Base-by-base conservation (phyloP, 495 filamentous ascomycete species). In the Penicillium diatomitis region DNA sequence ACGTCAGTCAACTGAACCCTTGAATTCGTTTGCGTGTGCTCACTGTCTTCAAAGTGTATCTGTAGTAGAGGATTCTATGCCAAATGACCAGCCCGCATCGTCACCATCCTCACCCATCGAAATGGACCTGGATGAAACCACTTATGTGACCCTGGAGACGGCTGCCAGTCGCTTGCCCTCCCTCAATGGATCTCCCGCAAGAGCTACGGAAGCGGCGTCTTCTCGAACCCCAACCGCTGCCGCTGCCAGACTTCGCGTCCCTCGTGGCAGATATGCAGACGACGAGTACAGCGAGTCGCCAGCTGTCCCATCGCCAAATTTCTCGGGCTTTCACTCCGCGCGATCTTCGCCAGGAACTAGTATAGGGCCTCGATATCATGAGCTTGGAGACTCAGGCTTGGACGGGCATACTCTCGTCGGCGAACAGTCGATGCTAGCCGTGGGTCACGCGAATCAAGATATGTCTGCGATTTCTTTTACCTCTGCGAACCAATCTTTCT, bases 1-100 rank as follows among this genome's bases (percentile, higher is more conserved):
- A 56, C 67, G 69, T 69, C 66, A 66, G 70, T 72, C 58, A 58
- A 65, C 50, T 72, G 55, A 66, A 58, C 64, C 57, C 47, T 50
- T 6, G 58, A 49, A 53, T 38, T 8, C 37, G 50, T 52, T 54
- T 56, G 41, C 53, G 48, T 56, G 41, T 51, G 62, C 68, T 72
- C 56, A 72, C 66, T 39, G 35, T 51, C 43, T 48, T 45, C 50
- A 41, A 66, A 72, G 69, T 60, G 58, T 62, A 51, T 58, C 55
- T 44, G 56, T 63, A 62, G 53, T 60, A 38, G 51, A 60, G 32
- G 63, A 63, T 38, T 55, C 53, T 34, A 54, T 60, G 60, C 53
- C 48, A 33, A 58, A 48, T 32, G 41, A 44, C 42, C 52, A 54
- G 30, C 20, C 29, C 8, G 33, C 38, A 8, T 32, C 38, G 5